Base-by-base conservation (phyloP, 805 yeast species). In the Kazachstania kunashirensis region DNA sequence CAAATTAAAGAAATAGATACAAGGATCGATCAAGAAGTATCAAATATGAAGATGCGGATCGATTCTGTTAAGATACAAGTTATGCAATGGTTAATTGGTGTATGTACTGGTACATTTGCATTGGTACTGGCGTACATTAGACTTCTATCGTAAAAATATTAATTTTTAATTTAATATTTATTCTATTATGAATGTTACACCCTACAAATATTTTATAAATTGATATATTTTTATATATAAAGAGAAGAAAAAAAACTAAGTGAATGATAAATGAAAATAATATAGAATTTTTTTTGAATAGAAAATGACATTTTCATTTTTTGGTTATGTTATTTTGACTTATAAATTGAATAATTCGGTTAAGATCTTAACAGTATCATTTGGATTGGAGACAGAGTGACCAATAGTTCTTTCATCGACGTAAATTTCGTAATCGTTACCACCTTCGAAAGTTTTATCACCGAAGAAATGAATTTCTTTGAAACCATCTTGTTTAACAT, bases 401-500 rank as follows among this genome's bases (percentile, higher is more conserved):
- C 98, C 99, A 46, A 84, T 79, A 47, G 96, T 88, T 77, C 99
- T 84, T 38, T 69, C 63, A 63, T 92, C 99, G 53, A 61, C 70
- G 72, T 81, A 92, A 65, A 92, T 92, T 74, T 92, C 98, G 68
- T 80, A 92, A 70, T 92, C 99, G 68, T 92, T 92, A 69, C 99
- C 98, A 60, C 99, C 99, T 68, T 77, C 65, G 72, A 82, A 82
- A 48, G 95, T 74, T 75, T 92, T 92, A 75, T 92, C 99, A 68
- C 99, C 98, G 60, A 92, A 92, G 78, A 92, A 92, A 71, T 92
- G 97, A 55, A 92, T 85, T 52, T 76, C 73, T 56, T 77, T 71
- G 70, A 88, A 92, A 48, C 81, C 77, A 66, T 89, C 96, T 42
- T 70, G 64, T 55, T 67, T 84, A 52, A 92, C 88, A 66, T 89